Percentiles rank a stretch among this genome's conserved stretches.
Conservation (phyloP, 176 grass and related monocot genomes). For the Areca catechu region DNA sequence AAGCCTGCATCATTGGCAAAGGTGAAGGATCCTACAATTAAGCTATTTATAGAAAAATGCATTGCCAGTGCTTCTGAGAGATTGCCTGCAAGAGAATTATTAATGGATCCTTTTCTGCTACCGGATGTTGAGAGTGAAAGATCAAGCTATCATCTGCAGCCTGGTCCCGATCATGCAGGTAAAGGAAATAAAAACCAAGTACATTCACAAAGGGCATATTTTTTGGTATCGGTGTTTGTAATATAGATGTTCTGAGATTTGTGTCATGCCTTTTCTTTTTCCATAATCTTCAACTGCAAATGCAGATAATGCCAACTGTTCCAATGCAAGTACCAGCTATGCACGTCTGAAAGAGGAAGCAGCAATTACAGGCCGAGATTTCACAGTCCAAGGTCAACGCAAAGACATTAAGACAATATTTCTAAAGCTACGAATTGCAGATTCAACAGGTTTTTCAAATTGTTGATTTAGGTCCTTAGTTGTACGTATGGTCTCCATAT, state of each 20-base stretch:
- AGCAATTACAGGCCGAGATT: conserved; percentile 23
- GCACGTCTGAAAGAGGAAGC: conserved; percentile 17
- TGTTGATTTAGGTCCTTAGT: neutral
- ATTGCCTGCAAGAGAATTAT: conserved; percentile 50
- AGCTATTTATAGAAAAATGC: conserved; percentile 70
- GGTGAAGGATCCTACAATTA: conserved; percentile 51
- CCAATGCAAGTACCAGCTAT: conserved; percentile 28
- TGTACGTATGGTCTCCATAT: no score
- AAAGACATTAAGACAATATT: conserved; percentile 78
- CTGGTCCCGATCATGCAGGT: conserved; percentile 32
- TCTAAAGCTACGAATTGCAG: conserved; percentile 59
- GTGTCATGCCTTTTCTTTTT: conserved; percentile 14
- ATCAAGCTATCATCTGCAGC: conserved; percentile 29
- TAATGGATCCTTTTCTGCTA: conserved; percentile 63
- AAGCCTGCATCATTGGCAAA: conserved; percentile 56
- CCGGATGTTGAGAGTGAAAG: conserved; percentile 40
- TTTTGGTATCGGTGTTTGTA: neutral
- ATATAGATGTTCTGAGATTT: neutral
- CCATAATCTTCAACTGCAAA: conserved; percentile 18
- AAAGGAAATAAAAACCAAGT: conserved; percentile 1
- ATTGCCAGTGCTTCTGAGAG: conserved; percentile 50
- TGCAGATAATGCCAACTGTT: conserved; percentile 26
- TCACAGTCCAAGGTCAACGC: conserved; percentile 51
- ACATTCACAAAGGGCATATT: neutral
- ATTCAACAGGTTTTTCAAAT: conserved; percentile 55